Base-by-base conservation (phyloP, 148 eudicot genomes). In the Rhododendron kiyosumense region DNA sequence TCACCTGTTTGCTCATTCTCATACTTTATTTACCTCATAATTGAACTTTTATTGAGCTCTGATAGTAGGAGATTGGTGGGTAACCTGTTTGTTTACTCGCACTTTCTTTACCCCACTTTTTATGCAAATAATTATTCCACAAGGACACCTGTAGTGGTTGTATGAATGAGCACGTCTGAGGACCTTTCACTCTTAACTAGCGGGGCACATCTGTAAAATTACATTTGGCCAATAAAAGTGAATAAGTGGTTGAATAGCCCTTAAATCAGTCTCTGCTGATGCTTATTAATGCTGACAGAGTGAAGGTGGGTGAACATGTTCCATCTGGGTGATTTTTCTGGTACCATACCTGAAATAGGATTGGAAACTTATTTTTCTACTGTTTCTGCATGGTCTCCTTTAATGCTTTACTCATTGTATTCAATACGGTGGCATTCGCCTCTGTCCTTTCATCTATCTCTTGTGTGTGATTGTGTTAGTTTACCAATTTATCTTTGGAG, bases 401-500 rank as follows among this genome's bases (percentile, higher is more conserved):
- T 13, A 32, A 80, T 51, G 38, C 38, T 14, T 1, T 32, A 13
- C 41, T 5, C 82, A 48, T 79, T 22, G 1, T 28, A 32, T 45
- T 7, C 26, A 0, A 54, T 38, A 7, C 6, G 46, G 22, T 38
- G 12, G 75, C 15, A 41, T 79, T 22, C 0, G 18, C 75, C 17
- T 20, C 10, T 79, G 52, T 79, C n/a, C n/a, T 57, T 48, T 41
- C 74, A 46, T 13, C 51, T 46, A 46, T 34, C 51, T 10, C 18
- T 26, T 52, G 15, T 12, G 75, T 28, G 18, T 28, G 75, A 69
- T 69, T 69, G 75, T 69, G 36, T 69, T 30, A 13, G 36, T 69
- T 69, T 69, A 10, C 71, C 46, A 49, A 41, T 59, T 45, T 74
- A 26, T 10, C 81, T 85, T 85, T 46, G 79, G 82, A 65, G 63